Evolutionary conservation across 345 rosid species (phyloP).

Genomic region (Pugionium cornutum): DNA sequence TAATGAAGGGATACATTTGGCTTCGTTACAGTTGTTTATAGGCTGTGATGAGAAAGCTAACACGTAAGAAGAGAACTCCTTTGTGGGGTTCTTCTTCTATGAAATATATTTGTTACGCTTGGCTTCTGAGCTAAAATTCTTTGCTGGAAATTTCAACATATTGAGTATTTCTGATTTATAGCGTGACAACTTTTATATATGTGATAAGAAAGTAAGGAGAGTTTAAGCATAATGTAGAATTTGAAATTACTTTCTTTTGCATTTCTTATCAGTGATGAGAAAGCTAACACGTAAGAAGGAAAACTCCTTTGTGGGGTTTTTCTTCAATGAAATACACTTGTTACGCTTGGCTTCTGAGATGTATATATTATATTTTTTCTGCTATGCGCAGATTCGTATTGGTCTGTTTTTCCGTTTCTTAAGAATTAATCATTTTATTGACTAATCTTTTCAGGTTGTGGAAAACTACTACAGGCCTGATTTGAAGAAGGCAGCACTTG

Average conservation of each 20-base stretch:
- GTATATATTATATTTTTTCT: neutral
- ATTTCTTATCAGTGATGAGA: constrained; percentile 35
- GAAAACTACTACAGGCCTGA: constrained; percentile 74
- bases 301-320: constrained; percentile 17
- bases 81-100: constrained; percentile 30
- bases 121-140: constrained; percentile 46
- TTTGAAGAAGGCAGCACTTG: constrained; percentile 69
- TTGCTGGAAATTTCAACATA: too few species aligned
- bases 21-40: neutral
- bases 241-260: neutral
- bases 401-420: neutral
- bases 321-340: constrained; percentile 51
- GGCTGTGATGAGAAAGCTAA: constrained; percentile 36
- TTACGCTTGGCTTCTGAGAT: constrained; percentile 67
- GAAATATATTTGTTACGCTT: constrained; percentile 51
- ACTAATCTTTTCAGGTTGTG: constrained; percentile 48
- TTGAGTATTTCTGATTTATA: too few species aligned
- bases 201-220: too few species aligned
- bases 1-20: neutral
- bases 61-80: constrained; percentile 39
- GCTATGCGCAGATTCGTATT: neutral
- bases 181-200: too few species aligned
- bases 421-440: neutral
- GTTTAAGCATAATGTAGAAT: neutral
- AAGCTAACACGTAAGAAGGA: constrained; percentile 50